phyloP scores from a whole-genome alignment of 2,329 filamentous ascomycete species.

The Apiospora saccharicola region DNA sequence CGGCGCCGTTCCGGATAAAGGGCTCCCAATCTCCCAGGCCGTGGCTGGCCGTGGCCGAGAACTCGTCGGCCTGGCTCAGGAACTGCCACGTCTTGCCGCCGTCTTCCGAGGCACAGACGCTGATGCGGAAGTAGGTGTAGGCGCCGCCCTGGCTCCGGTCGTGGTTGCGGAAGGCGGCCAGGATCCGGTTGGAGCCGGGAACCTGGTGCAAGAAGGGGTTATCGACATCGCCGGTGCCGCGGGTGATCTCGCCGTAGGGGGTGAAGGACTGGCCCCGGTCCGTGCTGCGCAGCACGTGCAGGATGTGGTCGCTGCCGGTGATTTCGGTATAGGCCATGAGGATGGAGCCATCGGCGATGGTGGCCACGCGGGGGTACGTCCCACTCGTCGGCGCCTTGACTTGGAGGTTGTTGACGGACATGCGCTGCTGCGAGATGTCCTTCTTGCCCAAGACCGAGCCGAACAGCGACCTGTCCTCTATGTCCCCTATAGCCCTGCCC shows the following conservation, averaged over 20 bases:
- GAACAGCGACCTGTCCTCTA: not conserved
- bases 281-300: constrained; percentile 46
- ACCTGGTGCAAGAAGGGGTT: constrained; percentile 50
- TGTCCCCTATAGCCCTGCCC: not conserved
- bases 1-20: constrained; percentile 48
- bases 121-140: constrained; percentile 48
- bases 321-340: constrained; percentile 47
- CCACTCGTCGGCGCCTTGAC: constrained; percentile 31
- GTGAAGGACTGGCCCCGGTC: constrained; percentile 46
- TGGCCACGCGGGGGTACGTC: constrained; percentile 49
- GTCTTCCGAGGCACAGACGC: constrained; percentile 40
- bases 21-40: constrained; percentile 50
- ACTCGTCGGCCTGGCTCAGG: constrained; percentile 47
- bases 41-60: constrained; percentile 36
- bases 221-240: constrained; percentile 47
- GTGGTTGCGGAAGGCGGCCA: constrained; percentile 53
- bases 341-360: constrained; percentile 48
- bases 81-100: constrained; percentile 46
- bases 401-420: not conserved
- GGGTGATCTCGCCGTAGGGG: constrained; percentile 45
- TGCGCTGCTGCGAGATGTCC: not conserved
- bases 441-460: not conserved
- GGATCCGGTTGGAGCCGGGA: constrained; percentile 35
- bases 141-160: constrained; percentile 44
- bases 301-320: constrained; percentile 38